These are phyloP conservation scores for Lactuca sativa DNA, from an alignment of 129 eudicot species.

Conservation along the genomic window DNA sequence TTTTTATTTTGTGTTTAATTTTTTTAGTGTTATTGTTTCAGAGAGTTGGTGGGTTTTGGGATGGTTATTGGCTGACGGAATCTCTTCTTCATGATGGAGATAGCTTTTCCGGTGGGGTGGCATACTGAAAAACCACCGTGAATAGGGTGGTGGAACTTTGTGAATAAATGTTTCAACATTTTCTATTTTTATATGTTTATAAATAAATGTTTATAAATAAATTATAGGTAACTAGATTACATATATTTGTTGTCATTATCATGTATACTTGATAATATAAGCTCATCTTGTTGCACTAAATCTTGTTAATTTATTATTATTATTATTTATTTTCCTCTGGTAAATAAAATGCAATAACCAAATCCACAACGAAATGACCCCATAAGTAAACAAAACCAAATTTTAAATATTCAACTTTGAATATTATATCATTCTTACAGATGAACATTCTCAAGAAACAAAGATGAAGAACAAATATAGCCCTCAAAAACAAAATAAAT, in stretches of 20 bases:
- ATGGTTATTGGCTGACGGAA: conserved; percentile 98
- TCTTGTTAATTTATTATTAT: not conserved
- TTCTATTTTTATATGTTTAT: not conserved
- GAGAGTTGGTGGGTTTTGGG: conserved; percentile 96
- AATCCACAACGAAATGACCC: not conserved
- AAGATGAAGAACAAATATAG: conserved; percentile 24
- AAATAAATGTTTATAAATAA: conserved; percentile 18
- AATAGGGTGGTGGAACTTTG: conserved; percentile 19
- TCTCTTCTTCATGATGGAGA: conserved; percentile 88
- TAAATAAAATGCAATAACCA: not conserved
- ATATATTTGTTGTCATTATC: conserved; percentile 19
- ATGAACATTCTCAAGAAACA: conserved; percentile 32
- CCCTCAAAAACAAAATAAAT: conserved; percentile 24
- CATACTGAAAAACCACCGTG: conserved; percentile 50
- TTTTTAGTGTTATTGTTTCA: conserved; percentile 33
- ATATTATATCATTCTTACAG: conserved; percentile 27
- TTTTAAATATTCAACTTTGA: conserved; percentile 21
- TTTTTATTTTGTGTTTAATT: not conserved
- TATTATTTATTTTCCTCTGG: not conserved
- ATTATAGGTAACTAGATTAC: conserved; percentile 25
- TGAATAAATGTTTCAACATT: conserved; percentile 16
- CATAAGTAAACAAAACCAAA: conserved; percentile 1
- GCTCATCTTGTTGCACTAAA: not conserved
- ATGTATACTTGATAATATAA: conserved; percentile 16
- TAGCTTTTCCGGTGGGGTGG: conserved; percentile 88